A percentile compares a stretch with the other conserved stretches of the same genome.
Evolutionary conservation across 2,329 filamentous ascomycete species (phyloP).

Genomic region (Fusarium pseudoanthophilum): DNA sequence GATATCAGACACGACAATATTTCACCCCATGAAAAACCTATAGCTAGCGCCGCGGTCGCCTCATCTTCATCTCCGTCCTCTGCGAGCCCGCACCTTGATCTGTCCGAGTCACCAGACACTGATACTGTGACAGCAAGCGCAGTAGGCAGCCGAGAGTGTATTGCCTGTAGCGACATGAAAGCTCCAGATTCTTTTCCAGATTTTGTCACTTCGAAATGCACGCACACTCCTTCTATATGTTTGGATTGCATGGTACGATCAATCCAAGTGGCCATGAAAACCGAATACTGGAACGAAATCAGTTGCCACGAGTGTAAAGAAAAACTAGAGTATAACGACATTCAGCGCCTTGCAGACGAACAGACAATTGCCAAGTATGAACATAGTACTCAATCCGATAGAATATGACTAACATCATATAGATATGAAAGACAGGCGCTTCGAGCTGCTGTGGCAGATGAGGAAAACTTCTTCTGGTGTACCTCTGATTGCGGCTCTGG

Average conservation of each 20-base stretch:
- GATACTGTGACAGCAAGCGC: constrained; percentile 41
- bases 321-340: constrained; percentile 55
- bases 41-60: constrained; percentile 8
- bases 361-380: constrained; percentile 56
- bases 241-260: constrained; percentile 50
- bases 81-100: constrained; percentile 45
- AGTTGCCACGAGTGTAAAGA: constrained; percentile 63
- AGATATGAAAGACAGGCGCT: constrained; percentile 58
- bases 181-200: constrained; percentile 46
- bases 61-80: constrained; percentile 9
- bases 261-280: constrained; percentile 49
- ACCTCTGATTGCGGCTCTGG: constrained; percentile 62
- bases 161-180: constrained; percentile 52
- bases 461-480: constrained; percentile 64
- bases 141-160: constrained; percentile 42
- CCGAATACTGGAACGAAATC: constrained; percentile 57
- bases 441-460: constrained; percentile 55
- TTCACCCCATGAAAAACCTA: not conserved
- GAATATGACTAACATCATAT: constrained; percentile 1
- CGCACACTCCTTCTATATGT: constrained; percentile 49
- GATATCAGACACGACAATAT: not conserved
- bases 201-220: constrained; percentile 49
- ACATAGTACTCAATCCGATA: not conserved
- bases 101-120: constrained; percentile 47
- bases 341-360: constrained; percentile 57